These are phyloP conservation scores for Tolypocladium sp. DNA, from an alignment of 2,329 filamentous ascomycete species.

Conservation along the genomic window DNA sequence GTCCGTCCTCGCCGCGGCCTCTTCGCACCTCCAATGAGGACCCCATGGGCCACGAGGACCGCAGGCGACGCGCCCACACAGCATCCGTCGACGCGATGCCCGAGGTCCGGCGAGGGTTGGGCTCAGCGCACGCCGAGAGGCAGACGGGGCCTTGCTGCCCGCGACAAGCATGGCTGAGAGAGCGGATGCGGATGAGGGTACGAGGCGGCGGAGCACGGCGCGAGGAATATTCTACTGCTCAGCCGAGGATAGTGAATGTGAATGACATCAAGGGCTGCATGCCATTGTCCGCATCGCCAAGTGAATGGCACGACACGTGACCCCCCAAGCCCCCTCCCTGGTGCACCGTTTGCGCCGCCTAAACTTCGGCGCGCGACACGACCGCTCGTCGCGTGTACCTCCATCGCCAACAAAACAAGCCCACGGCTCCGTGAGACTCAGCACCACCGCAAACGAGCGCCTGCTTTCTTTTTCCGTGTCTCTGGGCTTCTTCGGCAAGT, in stretches of 20 bases:
- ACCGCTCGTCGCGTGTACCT: conserved; percentile 6
- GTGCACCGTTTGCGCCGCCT: conserved; percentile 18
- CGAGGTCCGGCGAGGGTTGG: no score
- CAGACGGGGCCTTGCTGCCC: no score
- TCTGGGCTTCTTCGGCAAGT: not conserved
- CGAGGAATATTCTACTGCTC: no score
- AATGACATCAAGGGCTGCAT: no score
- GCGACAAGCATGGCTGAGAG: not conserved
- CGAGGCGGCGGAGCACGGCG: not conserved
- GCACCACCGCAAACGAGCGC: not conserved
- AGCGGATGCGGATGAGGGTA: not conserved
- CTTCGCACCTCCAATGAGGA: no score
- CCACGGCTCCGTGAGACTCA: not conserved
- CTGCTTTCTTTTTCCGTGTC: not conserved
- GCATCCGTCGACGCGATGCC: no score
- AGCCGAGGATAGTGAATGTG: no score
- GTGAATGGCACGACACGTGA: conserved; percentile 1
- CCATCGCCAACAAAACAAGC: conserved; percentile 14
- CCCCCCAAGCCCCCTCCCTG: not conserved
- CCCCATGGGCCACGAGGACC: no score
- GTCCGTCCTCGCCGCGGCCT: no score
- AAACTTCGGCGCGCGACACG: conserved; percentile 25
- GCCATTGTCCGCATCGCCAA: not conserved
- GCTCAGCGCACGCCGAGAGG: no score
- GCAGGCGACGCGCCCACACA: no score